Evolutionary conservation across 1,284 basidiomycete species (phyloP), one percentile per base, ranked within the genome.

Genomic region (Melampsora americana): DNA sequence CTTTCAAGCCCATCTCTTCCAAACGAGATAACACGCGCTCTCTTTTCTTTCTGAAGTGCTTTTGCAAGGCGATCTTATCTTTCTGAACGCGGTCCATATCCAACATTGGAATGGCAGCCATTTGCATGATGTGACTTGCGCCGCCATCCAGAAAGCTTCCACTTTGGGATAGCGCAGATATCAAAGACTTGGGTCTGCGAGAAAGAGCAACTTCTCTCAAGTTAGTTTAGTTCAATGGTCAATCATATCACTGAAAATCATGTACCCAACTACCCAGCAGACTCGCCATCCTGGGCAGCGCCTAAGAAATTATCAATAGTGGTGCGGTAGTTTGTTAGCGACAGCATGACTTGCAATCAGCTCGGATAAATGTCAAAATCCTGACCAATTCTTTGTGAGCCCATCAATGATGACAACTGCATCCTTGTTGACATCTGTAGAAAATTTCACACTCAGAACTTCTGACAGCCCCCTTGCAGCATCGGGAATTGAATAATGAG

Each of bases 41-140:
- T 53, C 95, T 88, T 85, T 97, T 97, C 79, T 85, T 85, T 82
- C 93, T 90, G 87, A 97, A 97, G 83, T 93, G 92, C 80, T 86
- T 89, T 83, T 94, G 92, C 39, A 94, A 86, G 1, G 83, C 83
- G 35, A 81, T 86, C 83, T 90, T 92, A 83, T 96, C 93, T 66
- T 86, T 81, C 39, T 85, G 83, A 39, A 92, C 91, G 69, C 87
- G 87, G 2, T 84, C 84, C 1, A 89, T 90, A n/a, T 93, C 88
- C 42, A 95, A 85, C 46, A 95, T 86, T 0, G 90, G 88, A 77
- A 95, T n/a, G n/a, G n/a, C n/a, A n/a, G n/a, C n/a, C n/a, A n/a
- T n/a, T n/a, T n/a, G n/a, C n/a, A n/a, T n/a, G 30, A 78, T 70
- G 75, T 82, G 80, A n/a, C 76, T 78, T 1, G 80, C 78, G 14